These are phyloP conservation scores for Skeletonema potamos DNA, from an alignment of 108 stramenopile genomes.

Conservation along the genomic window DNA sequence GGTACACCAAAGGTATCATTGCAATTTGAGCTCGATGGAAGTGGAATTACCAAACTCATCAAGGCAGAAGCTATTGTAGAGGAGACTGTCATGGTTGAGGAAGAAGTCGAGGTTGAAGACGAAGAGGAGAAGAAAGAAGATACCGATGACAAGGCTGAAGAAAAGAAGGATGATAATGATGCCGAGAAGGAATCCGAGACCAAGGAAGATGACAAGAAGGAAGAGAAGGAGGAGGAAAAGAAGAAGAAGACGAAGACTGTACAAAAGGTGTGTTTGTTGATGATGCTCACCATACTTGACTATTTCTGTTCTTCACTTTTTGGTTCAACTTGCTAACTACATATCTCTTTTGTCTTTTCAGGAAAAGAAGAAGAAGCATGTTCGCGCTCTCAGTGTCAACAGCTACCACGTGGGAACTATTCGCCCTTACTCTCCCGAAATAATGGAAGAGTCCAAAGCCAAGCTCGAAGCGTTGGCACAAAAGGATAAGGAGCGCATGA, in stretches of 20 bases:
- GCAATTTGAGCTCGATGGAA: slow-evolving; percentile 89
- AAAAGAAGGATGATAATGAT: slow-evolving; percentile 20
- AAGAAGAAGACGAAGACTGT: slow-evolving; percentile 84
- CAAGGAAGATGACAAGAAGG: slow-evolving; percentile 35
- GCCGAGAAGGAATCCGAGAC: slow-evolving; percentile 35
- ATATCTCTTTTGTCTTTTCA: slow-evolving; percentile 19
- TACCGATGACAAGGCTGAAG: slow-evolving; percentile 26
- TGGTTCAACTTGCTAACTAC: not conserved
- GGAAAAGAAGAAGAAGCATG: slow-evolving; percentile 84
- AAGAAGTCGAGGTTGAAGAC: slow-evolving; percentile 84
- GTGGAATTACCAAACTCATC: slow-evolving; percentile 83
- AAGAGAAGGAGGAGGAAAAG: slow-evolving; percentile 32
- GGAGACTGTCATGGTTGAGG: slow-evolving; percentile 80
- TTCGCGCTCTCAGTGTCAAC: slow-evolving; percentile 58
- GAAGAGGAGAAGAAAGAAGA: slow-evolving; percentile 58
- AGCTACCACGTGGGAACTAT: slow-evolving; percentile 59
- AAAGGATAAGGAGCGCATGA: slow-evolving; percentile 85
- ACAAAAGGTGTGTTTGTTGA: slow-evolving; percentile 57
- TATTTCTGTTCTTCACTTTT: not conserved
- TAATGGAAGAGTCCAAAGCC: slow-evolving; percentile 79
- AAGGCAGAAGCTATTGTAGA: slow-evolving; percentile 96
- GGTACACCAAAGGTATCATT: slow-evolving; percentile 95
- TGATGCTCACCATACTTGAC: not conserved
- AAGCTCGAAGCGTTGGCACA: slow-evolving; percentile 76
- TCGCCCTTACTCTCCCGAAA: slow-evolving; percentile 63